These are phyloP conservation scores for Gossypium arboreum DNA, from an alignment of 345 rosid genomes.

Conservation along the genomic window DNA sequence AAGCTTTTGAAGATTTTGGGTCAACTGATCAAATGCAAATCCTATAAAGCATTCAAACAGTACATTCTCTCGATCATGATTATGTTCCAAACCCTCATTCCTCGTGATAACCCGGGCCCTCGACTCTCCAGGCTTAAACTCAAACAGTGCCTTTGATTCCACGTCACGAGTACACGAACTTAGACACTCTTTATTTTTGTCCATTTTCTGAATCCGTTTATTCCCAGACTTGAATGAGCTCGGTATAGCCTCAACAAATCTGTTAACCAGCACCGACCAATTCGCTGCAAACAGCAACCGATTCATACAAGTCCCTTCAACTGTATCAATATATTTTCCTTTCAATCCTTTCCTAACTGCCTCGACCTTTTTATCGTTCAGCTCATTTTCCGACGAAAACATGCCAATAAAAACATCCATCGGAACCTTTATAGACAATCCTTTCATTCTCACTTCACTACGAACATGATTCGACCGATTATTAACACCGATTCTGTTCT, in stretches of 20 bases:
- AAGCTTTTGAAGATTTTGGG: neutral
- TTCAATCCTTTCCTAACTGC: slow-evolving; percentile 26
- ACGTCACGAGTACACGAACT: slow-evolving; percentile 16
- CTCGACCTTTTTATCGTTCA: slow-evolving; percentile 18
- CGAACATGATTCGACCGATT: slow-evolving; percentile 17
- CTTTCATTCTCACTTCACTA: slow-evolving; percentile 45
- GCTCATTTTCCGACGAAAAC: slow-evolving; percentile 32
- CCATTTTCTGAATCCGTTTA: slow-evolving; percentile 36
- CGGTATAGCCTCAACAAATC: slow-evolving; percentile 52
- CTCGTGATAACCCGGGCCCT: slow-evolving; percentile 11
- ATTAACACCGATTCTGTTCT: slow-evolving; percentile 18
- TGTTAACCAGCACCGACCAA: slow-evolving; percentile 51
- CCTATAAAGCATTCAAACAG: neutral
- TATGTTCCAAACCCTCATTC: slow-evolving; percentile 17
- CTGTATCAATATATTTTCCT: slow-evolving; percentile 30
- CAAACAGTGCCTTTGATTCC: slow-evolving; percentile 23
- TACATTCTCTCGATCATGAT: slow-evolving; percentile 25
- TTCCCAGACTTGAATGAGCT: slow-evolving; percentile 39
- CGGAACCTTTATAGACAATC: slow-evolving; percentile 46
- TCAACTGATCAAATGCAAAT: neutral
- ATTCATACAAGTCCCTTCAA: slow-evolving; percentile 41
- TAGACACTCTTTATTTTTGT: slow-evolving; percentile 25
- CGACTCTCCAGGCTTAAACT: slow-evolving; percentile 21
- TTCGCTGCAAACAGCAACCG: slow-evolving; percentile 58
- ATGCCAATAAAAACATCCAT: slow-evolving; percentile 33